Base-by-base conservation (phyloP, 163 green algal genomes). In the Chlamydomonas reinhardtii region DNA sequence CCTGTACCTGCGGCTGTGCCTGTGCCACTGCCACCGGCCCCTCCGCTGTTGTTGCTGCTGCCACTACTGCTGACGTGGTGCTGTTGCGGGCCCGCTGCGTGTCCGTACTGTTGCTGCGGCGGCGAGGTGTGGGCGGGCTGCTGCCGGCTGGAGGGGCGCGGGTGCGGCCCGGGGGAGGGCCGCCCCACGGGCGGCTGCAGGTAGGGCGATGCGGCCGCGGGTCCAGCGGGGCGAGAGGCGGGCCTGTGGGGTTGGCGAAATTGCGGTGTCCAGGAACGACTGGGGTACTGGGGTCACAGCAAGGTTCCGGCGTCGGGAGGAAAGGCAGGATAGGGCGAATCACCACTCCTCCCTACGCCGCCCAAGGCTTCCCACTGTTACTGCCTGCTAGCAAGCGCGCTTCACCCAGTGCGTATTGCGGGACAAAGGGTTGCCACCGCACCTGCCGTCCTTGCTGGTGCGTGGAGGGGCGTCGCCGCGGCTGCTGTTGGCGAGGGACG, bases 361-460 rank as follows among this genome's bases (percentile, higher is more conserved):
- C n/a, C n/a, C n/a, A n/a, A n/a, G n/a, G n/a, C n/a, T n/a, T n/a
- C n/a, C n/a, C n/a, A n/a, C n/a, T n/a, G n/a, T n/a, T n/a, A n/a
- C n/a, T n/a, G n/a, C n/a, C n/a, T n/a, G n/a, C n/a, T n/a, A n/a
- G n/a, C n/a, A n/a, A n/a, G n/a, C n/a, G n/a, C n/a, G n/a, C n/a
- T n/a, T n/a, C n/a, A n/a, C n/a, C n/a, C n/a, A n/a, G n/a, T n/a
- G n/a, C n/a, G n/a, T n/a, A n/a, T n/a, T n/a, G n/a, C n/a, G n/a
- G n/a, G n/a, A n/a, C n/a, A n/a, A n/a, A n/a, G n/a, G n/a, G n/a
- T n/a, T n/a, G n/a, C 39, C 39, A 5, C 4, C 29, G 12, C 52
- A 83, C 76, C 76, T 73, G 61, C 61, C 76, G 52, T 83, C 76
- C 35, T 74, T 73, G 76, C 61, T 83, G 6, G 62, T 48, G 6